Conservation (phyloP, 1,284 basidiomycete species). For the Apiotrichum sp. region DNA sequence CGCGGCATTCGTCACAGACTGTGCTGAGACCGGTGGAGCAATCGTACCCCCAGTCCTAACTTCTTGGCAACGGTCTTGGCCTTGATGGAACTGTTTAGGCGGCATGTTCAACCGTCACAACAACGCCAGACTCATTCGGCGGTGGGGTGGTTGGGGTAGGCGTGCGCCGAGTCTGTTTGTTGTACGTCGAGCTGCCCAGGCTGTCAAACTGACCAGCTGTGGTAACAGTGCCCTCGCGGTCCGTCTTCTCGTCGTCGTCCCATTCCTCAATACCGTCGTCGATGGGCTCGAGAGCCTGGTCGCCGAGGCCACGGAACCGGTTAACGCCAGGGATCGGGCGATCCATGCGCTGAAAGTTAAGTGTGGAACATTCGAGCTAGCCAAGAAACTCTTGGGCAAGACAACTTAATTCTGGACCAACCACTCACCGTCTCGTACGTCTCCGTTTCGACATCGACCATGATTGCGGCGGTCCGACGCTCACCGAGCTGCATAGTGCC, state of each 20-base stretch:
- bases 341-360: neutral
- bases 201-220: too few relatives aligned
- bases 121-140: too few relatives aligned
- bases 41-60: too few relatives aligned
- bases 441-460: slow-evolving; percentile 20
- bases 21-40: too few relatives aligned
- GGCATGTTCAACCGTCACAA: too few relatives aligned
- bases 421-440: slow-evolving; percentile 7
- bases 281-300: neutral
- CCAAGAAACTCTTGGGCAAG: neutral
- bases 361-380: too few relatives aligned
- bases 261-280: neutral
- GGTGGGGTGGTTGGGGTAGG: too few relatives aligned
- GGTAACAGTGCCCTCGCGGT: neutral
- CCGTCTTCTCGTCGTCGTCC: neutral
- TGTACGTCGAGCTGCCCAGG: neutral
- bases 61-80: too few relatives aligned
- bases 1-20: too few relatives aligned
- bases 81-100: too few relatives aligned
- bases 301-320: neutral
- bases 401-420: too few relatives aligned
- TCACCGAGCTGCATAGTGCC: neutral
- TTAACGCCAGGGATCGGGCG: neutral
- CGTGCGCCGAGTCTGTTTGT: neutral
- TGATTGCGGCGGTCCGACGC: slow-evolving; percentile 6